These are phyloP conservation scores for Kockiozyma suomiensis DNA, from an alignment of 805 yeast genomes.

Conservation along the genomic window DNA sequence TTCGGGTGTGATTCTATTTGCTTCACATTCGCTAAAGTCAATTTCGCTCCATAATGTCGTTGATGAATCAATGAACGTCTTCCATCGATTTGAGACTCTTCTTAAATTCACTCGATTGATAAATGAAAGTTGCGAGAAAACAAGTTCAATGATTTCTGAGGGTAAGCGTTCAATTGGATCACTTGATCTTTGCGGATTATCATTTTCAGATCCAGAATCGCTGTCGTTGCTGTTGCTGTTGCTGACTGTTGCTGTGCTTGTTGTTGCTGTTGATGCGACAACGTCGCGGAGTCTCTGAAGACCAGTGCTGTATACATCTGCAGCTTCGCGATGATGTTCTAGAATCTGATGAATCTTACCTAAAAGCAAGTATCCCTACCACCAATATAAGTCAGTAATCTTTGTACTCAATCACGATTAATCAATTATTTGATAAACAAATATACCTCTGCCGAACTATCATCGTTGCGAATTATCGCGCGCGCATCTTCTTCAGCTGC, in stretches of 20 bases:
- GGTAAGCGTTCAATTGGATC: conserved; percentile 11
- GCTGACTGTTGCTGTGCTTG: background rate
- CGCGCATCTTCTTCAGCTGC: conserved; percentile 12
- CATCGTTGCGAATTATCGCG: conserved; percentile 7
- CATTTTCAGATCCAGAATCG: too few species aligned
- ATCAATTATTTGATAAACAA: too few species aligned
- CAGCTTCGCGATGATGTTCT: conserved; percentile 7
- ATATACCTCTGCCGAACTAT: conserved; percentile 5
- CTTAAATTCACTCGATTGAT: conserved; percentile 1
- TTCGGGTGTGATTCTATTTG: conserved; percentile 1
- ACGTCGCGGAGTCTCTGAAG: conserved; percentile 2
- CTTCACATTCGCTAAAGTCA: conserved; percentile 17
- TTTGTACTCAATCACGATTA: background rate
- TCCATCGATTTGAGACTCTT: conserved; percentile 10
- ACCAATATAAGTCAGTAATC: background rate
- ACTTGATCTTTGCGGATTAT: too few species aligned
- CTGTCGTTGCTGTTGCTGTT: background rate
- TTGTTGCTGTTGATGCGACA: background rate
- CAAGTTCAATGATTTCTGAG: conserved; percentile 9
- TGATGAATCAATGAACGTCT: background rate
- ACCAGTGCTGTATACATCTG: conserved; percentile 4
- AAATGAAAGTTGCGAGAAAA: conserved; percentile 10
- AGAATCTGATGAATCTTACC: conserved; percentile 12
- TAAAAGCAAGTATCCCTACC: conserved; percentile 15
- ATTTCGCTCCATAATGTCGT: conserved; percentile 13